Percentiles rank a stretch among this genome's conserved stretches.
Conservation (phyloP, 805 yeast genomes). For the Schizosaccharomyces cryophilus region DNA sequence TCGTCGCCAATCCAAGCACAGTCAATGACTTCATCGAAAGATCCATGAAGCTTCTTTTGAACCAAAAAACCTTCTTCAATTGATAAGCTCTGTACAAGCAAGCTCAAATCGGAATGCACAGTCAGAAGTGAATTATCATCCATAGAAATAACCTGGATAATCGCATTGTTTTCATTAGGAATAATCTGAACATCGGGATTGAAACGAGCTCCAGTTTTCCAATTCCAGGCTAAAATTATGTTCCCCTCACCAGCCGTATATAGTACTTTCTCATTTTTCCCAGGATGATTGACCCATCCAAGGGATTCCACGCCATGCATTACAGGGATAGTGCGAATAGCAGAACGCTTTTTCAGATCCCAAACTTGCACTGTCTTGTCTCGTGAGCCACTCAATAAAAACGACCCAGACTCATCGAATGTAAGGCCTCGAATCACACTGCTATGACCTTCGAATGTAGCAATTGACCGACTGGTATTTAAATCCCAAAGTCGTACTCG, state of each 20-base stretch:
- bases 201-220: conserved; percentile 23
- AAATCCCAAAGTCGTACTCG: conserved; percentile 37
- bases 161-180: conserved; percentile 33
- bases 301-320: conserved; percentile 24
- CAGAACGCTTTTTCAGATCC: conserved; percentile 26
- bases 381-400: conserved; percentile 64
- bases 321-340: conserved; percentile 43
- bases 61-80: conserved; percentile 12
- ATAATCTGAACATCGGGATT: conserved; percentile 20
- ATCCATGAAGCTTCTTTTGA: conserved; percentile 52
- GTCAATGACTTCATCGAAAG: conserved; percentile 89
- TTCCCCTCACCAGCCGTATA: conserved; percentile 64
- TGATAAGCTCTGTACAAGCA: conserved; percentile 24
- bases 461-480: conserved; percentile 42
- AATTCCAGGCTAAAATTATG: conserved; percentile 39
- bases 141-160: not conserved
- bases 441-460: conserved; percentile 44
- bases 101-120: conserved; percentile 66
- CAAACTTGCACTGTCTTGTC: conserved; percentile 51
- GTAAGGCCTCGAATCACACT: conserved; percentile 71
- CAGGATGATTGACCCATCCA: conserved; percentile 10
- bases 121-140: conserved; percentile 19
- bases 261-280: conserved; percentile 13
- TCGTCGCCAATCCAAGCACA: conserved; percentile 39
- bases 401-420: conserved; percentile 27